Conservation (phyloP, 345 rosid species). For the Theobroma cacao region DNA sequence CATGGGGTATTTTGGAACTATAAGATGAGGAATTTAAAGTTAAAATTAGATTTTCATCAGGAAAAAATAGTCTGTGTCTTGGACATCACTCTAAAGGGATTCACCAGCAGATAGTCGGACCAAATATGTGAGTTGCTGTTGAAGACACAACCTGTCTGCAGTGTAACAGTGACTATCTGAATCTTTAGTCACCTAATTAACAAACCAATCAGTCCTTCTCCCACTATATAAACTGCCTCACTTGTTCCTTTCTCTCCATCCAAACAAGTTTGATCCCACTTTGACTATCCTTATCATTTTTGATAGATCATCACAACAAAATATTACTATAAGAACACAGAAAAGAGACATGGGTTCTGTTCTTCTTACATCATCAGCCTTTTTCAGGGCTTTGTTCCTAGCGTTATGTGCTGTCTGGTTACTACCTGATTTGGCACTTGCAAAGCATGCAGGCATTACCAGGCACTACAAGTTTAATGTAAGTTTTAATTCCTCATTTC, state of each 20-base stretch:
- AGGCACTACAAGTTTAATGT: constrained; percentile 46
- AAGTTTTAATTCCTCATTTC: neutral
- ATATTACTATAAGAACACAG: neutral
- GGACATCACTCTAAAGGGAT: constrained; percentile 18
- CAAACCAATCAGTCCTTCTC: constrained; percentile 7
- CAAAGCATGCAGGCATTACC: constrained; percentile 24
- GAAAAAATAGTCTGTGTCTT: neutral
- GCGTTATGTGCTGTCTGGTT: constrained; percentile 8
- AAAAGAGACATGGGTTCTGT: neutral
- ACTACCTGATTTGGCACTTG: neutral
- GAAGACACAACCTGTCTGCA: neutral
- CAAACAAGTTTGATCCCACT: neutral
- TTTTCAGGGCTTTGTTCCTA: neutral
- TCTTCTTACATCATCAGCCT: neutral
- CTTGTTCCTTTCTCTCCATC: constrained; percentile 1
- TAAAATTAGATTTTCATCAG: neutral
- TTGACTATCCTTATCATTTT: neutral
- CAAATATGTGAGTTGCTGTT: neutral
- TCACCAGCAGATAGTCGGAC: neutral
- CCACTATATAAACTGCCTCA: constrained; percentile 7
- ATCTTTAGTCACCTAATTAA: neutral
- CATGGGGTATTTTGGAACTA: neutral
- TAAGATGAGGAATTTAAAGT: neutral
- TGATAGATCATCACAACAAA: neutral
- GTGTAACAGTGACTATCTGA: neutral